These are phyloP conservation scores for Diaporthe humulicola DNA, from an alignment of 2,329 filamentous ascomycete species.

Conservation along the genomic window DNA sequence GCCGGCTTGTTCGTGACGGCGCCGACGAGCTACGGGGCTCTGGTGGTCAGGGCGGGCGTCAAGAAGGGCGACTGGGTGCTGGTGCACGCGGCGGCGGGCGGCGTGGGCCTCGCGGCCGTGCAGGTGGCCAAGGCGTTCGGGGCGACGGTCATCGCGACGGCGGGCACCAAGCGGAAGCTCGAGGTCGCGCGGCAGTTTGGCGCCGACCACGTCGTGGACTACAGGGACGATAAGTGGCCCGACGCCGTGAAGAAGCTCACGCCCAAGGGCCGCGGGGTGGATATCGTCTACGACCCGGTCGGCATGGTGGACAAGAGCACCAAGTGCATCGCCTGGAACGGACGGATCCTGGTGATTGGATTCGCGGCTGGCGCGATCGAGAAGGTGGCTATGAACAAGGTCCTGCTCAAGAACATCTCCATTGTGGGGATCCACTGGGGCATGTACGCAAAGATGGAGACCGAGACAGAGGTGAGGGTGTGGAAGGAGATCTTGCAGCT, in stretches of 20 bases:
- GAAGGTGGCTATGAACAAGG: slow-evolving; percentile 92
- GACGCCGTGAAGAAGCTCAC: slow-evolving; percentile 82
- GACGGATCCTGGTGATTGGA: slow-evolving; percentile 86
- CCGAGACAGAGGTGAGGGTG: slow-evolving; percentile 76
- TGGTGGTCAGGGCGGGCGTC: slow-evolving; percentile 83
- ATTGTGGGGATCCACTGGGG: slow-evolving; percentile 95
- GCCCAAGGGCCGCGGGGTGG: slow-evolving; percentile 79
- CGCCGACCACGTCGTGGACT: slow-evolving; percentile 87
- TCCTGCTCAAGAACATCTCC: slow-evolving; percentile 92
- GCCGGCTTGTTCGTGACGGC: slow-evolving; percentile 93
- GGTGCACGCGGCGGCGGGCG: slow-evolving; percentile 92
- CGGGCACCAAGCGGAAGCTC: slow-evolving; percentile 83
- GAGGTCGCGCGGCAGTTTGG: slow-evolving; percentile 84
- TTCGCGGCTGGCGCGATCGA: slow-evolving; percentile 91
- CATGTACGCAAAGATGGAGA: slow-evolving; percentile 81
- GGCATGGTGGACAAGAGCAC: slow-evolving; percentile 88
- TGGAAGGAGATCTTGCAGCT: slow-evolving; percentile 88
- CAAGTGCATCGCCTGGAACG: slow-evolving; percentile 96
- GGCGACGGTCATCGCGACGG: slow-evolving; percentile 93
- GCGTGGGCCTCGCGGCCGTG: slow-evolving; percentile 91
- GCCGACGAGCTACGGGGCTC: slow-evolving; percentile 87
- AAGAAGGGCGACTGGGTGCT: slow-evolving; percentile 88
- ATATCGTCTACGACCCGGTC: slow-evolving; percentile 96
- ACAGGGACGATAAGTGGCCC: slow-evolving; percentile 75
- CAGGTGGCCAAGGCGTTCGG: slow-evolving; percentile 94